Evolutionary conservation across 2,329 filamentous ascomycete species (phyloP).

Genomic region (Talaromyces sp.): DNA sequence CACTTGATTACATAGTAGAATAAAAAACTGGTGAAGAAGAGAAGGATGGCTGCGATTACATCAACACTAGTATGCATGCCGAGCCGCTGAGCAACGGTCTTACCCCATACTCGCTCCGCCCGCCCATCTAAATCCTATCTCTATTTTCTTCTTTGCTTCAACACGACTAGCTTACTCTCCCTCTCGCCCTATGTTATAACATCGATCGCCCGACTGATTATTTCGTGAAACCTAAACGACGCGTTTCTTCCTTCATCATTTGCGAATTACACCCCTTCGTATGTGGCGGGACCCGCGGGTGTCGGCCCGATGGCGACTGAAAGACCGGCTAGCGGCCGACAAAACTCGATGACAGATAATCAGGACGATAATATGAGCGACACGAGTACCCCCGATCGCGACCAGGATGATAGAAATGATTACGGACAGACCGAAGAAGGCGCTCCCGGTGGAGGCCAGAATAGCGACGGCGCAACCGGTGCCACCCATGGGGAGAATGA

Average conservation of each 20-base stretch:
- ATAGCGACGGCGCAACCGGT: conserved; percentile 22
- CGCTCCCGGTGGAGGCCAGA: conserved; percentile 14
- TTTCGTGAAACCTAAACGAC: background rate
- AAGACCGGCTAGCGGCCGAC: conserved; percentile 30
- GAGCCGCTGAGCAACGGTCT: conserved; percentile 2
- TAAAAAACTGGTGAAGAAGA: background rate
- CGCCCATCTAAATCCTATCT: background rate
- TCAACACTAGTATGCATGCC: background rate
- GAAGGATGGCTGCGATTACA: background rate
- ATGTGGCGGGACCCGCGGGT: conserved; percentile 22
- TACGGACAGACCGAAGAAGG: conserved; percentile 22
- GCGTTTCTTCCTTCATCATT: background rate
- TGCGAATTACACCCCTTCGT: background rate
- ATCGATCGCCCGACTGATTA: background rate
- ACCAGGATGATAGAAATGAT: conserved; percentile 25
- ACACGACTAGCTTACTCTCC: background rate
- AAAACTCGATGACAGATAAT: conserved; percentile 26
- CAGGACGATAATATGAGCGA: conserved; percentile 36
- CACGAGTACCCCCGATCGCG: conserved; percentile 34
- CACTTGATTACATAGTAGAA: background rate
- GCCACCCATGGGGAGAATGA: conserved; percentile 49
- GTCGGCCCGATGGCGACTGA: conserved; percentile 40
- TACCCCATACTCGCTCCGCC: conserved; percentile 6
- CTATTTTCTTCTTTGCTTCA: background rate
- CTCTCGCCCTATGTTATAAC: background rate